Conservation (phyloP, 768 basidiomycete genomes). For the Rubroboletus satanas region DNA sequence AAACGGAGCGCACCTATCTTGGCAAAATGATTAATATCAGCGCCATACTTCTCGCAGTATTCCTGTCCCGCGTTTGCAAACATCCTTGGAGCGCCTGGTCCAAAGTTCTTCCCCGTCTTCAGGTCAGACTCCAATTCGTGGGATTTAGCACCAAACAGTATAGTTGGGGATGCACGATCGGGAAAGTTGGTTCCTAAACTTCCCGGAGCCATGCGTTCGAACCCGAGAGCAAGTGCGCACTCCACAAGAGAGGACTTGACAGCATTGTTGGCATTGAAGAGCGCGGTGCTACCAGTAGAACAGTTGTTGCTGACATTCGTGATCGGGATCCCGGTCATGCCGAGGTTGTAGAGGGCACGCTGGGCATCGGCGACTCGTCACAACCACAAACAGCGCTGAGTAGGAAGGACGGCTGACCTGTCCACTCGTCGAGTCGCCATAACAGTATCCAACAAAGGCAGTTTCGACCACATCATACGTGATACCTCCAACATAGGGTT, state of each 20-base stretch:
- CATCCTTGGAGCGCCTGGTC: constrained; percentile 67
- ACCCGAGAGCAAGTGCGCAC: constrained; percentile 79
- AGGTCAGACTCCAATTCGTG: constrained; percentile 46
- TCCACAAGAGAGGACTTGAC: constrained; percentile 68
- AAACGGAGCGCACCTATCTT: constrained; percentile 56
- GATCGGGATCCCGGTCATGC: constrained; percentile 79
- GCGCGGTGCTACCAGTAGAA: constrained; percentile 75
- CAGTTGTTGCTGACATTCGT: constrained; percentile 89
- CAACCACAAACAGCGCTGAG: background rate
- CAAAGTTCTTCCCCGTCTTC: constrained; percentile 53
- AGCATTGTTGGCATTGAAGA: constrained; percentile 67
- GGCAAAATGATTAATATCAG: constrained; percentile 61
- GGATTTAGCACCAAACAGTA: constrained; percentile 41
- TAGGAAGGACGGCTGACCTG: constrained; percentile 45
- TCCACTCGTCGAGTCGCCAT: constrained; percentile 75
- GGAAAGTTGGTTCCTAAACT: constrained; percentile 66
- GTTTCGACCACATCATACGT: constrained; percentile 73
- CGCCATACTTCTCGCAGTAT: constrained; percentile 74
- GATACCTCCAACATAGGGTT: constrained; percentile 47
- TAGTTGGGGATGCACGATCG: constrained; percentile 46
- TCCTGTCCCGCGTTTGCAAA: constrained; percentile 73
- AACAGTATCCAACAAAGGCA: constrained; percentile 76
- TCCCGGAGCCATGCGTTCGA: constrained; percentile 80
- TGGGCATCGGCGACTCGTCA: constrained; percentile 25
- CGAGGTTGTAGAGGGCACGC: constrained; percentile 78